Conservation (phyloP, 2,329 filamentous ascomycete genomes). For the Tolypocladium ovalisporum region DNA sequence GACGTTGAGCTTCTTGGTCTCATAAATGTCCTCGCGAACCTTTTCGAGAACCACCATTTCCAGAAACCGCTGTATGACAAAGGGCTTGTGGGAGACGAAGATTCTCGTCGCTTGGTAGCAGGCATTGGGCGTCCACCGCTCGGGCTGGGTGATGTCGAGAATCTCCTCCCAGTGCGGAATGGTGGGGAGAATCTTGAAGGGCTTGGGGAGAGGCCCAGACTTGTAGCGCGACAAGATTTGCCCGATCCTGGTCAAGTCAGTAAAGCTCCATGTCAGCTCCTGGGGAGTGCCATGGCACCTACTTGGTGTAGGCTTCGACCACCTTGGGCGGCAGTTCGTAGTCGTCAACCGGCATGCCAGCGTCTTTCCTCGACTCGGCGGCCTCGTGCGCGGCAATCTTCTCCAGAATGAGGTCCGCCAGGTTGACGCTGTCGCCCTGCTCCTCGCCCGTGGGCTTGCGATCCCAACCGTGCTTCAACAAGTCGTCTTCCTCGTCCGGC, state of each 20-base stretch:
- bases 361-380: slow-evolving; percentile 32
- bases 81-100: slow-evolving; percentile 76
- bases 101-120: slow-evolving; percentile 84
- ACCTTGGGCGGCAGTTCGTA: slow-evolving; percentile 85
- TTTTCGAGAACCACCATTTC: slow-evolving; percentile 78
- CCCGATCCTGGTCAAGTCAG: slow-evolving; percentile 50
- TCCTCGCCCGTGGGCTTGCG: slow-evolving; percentile 32
- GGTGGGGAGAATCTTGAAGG: slow-evolving; percentile 91
- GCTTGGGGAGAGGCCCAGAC: slow-evolving; percentile 91
- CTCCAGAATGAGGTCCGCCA: slow-evolving; percentile 85
- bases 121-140: slow-evolving; percentile 62
- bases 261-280: not conserved
- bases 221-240: slow-evolving; percentile 87
- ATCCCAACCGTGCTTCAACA: slow-evolving; percentile 56
- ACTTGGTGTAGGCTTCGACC: slow-evolving; percentile 88
- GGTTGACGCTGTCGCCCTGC: slow-evolving; percentile 54
- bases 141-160: slow-evolving; percentile 71
- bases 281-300: slow-evolving; percentile 16
- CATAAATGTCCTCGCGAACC: slow-evolving; percentile 88
- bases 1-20: slow-evolving; percentile 90
- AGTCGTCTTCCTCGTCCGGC: slow-evolving; percentile 58
- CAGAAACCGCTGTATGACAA: slow-evolving; percentile 73
- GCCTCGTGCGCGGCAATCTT: slow-evolving; percentile 92
- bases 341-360: slow-evolving; percentile 61
- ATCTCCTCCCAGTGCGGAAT: slow-evolving; percentile 87